Percentiles rank a stretch among this genome's conserved stretches.
Evolutionary conservation across 2,329 filamentous ascomycete genomes (phyloP).

Genomic region (Xylariaceae sp.): DNA sequence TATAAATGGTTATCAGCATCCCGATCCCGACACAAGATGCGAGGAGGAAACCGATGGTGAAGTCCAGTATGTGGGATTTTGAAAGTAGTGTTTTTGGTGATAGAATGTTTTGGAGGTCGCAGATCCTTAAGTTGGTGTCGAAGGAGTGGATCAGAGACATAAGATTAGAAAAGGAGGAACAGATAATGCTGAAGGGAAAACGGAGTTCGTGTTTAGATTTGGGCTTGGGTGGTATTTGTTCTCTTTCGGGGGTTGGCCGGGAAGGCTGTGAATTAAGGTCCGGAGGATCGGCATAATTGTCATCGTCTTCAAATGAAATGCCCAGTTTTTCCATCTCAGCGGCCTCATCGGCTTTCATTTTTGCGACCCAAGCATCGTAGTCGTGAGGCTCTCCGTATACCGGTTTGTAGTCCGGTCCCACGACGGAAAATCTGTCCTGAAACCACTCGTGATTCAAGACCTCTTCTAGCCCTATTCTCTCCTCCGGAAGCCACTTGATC

Average conservation of each 20-base stretch:
- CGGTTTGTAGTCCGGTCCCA: too few relatives aligned
- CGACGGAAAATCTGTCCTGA: neutral
- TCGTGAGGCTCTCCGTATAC: too few relatives aligned
- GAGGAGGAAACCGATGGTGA: neutral
- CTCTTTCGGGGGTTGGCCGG: too few relatives aligned
- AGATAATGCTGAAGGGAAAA: neutral
- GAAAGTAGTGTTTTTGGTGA: neutral
- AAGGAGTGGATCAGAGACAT: too few relatives aligned
- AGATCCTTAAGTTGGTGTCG: too few relatives aligned
- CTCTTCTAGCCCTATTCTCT: neutral
- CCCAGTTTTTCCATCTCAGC: too few relatives aligned
- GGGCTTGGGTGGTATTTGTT: too few relatives aligned
- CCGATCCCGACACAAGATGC: neutral
- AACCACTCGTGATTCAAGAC: neutral
- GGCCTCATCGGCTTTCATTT: neutral
- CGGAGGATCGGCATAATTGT: too few relatives aligned
- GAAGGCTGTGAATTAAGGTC: too few relatives aligned
- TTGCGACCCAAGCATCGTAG: too few relatives aligned
- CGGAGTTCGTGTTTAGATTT: neutral
- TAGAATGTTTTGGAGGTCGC: neutral
- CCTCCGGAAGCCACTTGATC: neutral
- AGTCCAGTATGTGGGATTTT: neutral
- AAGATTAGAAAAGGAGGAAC: neutral
- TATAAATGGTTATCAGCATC: neutral
- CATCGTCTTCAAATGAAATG: too few relatives aligned